Evolutionary conservation across 345 rosid species (phyloP).

Genomic region (Brassica napus): Da-Ae NC_063451.1:39185501-39186000

Average conservation of each 20-base stretch:
- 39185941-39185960: conserved; percentile 89
- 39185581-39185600: conserved; percentile 87
- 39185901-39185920: conserved; percentile 98
- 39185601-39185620: conserved; percentile 78
- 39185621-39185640: conserved; percentile 94
- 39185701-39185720: neutral
- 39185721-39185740: too few relatives aligned
- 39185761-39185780: neutral
- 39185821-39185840: neutral
- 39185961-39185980: conserved; percentile 93
- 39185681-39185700: neutral
- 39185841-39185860: neutral
- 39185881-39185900: neutral
- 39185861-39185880: neutral
- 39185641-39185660: neutral
- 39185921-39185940: conserved; percentile 71
- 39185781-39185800: neutral
- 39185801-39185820: neutral
- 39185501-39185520: neutral
- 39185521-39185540: neutral
- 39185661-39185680: neutral
- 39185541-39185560: conserved; percentile 80
- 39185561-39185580: conserved; percentile 80
- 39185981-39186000: conserved; percentile 86
- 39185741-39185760: neutral